phyloP scores from a whole-genome alignment of 2,329 filamentous ascomycete species.

The Triangularia verruculosa region DNA sequence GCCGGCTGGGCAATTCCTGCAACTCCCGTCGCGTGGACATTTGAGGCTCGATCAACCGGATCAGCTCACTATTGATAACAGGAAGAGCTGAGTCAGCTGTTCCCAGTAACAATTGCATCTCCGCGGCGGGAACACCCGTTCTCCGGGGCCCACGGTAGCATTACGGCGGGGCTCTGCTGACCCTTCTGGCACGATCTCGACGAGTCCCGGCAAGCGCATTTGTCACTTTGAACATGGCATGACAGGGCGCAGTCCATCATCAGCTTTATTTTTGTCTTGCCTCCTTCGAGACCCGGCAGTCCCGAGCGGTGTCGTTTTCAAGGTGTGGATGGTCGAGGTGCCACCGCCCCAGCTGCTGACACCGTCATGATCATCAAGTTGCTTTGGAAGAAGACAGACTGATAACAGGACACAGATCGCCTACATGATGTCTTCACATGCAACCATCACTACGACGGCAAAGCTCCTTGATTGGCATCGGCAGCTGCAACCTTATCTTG shows the following conservation, averaged over 20 bases:
- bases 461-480: background rate
- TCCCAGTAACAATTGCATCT: constrained; percentile 10
- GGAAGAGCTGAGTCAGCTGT: constrained; percentile 19
- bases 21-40: background rate
- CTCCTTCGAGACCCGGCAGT: background rate
- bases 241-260: background rate
- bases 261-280: background rate
- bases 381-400: background rate
- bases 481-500: constrained; percentile 13
- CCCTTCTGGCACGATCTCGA: background rate
- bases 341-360: background rate
- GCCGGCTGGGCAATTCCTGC: constrained; percentile 4
- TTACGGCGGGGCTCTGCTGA: background rate
- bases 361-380: background rate
- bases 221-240: background rate
- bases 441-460: background rate
- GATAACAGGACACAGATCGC: background rate
- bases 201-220: background rate
- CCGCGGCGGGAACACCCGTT: constrained; percentile 25
- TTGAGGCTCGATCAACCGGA: constrained; percentile 5
- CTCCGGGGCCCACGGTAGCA: background rate
- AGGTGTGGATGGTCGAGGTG: background rate
- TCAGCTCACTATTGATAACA: constrained; percentile 27
- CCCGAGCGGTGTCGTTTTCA: background rate
- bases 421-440: background rate